These are phyloP conservation scores for Barnettozyma pratensis DNA, from an alignment of 805 yeast genomes.

Conservation along the genomic window DNA sequence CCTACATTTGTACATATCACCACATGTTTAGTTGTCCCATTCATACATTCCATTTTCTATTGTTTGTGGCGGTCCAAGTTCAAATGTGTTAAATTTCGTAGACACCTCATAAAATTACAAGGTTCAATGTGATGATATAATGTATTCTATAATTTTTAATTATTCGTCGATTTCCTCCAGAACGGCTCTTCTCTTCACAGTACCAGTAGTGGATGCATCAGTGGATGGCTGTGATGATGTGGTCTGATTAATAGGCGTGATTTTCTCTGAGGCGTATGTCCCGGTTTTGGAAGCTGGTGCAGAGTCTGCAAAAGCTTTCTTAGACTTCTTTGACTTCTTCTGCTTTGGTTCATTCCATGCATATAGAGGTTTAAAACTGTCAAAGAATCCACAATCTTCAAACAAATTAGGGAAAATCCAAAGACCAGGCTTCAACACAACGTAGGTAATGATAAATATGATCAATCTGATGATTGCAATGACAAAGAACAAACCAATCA, in stretches of 20 bases:
- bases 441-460: slow-evolving; percentile 54
- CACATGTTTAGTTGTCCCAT: too few relatives aligned
- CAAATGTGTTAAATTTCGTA: too few relatives aligned
- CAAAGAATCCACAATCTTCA: slow-evolving; percentile 91
- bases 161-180: slow-evolving; percentile 28
- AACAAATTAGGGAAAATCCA: slow-evolving; percentile 96
- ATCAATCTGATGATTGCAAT: slow-evolving; percentile 77
- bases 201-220: slow-evolving; percentile 1
- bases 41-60: too few relatives aligned
- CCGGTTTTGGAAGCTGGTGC: slow-evolving; percentile 3
- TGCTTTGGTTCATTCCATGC: slow-evolving; percentile 35
- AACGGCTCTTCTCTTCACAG: slow-evolving; percentile 23
- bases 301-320: slow-evolving; percentile 9
- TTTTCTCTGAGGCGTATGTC: background rate
- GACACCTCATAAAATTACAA: too few relatives aligned
- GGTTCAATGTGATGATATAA: background rate
- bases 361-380: slow-evolving; percentile 86
- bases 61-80: too few relatives aligned
- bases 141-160: background rate
- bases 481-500: slow-evolving; percentile 69
- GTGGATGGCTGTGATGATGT: slow-evolving; percentile 4
- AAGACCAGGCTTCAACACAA: slow-evolving; percentile 64
- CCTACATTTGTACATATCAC: too few relatives aligned
- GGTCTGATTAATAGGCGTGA: background rate
- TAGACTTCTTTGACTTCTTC: slow-evolving; percentile 19